Evolutionary conservation across 2,329 filamentous ascomycete species (phyloP), one percentile per base, ranked within the genome.

Genomic region (Diaporthe sp.): DNA sequence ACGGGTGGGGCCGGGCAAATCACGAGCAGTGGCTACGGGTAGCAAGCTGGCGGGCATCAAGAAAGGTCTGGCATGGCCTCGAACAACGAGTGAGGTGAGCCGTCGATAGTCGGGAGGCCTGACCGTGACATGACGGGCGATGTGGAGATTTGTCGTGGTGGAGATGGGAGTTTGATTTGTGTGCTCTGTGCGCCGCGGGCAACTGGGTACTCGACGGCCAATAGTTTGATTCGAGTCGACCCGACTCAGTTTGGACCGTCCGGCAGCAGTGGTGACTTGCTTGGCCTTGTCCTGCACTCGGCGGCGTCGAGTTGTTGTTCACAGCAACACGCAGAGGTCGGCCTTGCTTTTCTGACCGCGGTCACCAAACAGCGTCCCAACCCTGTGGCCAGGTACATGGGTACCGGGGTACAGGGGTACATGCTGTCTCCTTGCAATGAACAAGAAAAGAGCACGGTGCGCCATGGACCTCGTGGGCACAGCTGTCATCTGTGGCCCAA

Each of bases 101-200:
- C 42, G 70, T 71, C 70, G 59, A 63, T 63, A 17, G 56, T 71
- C n/a, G 56, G 42, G 35, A 55, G 56, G 44, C n/a, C 22, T 71
- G 56, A 50, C 56, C n/a, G 59, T 61, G 69, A 47, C 56, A 53
- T 53, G 56, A 42, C 50, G 56, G 69, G 55, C 56, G 58, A n/a
- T 25, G 30, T 30, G 19, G 56, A 53, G 56, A 42, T 42, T 63
- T 44, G 42, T 53, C 10, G 44, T 4, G 22, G 56, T 71, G 69
- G 63, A 37, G 63, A 51, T 51, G 32, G 44, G 22, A 51, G 63
- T 51, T 51, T 66, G 63, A 66, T 66, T 66, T 51, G 44, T 37
- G 9, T 50, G 63, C 30, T 51, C 61, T 17, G 61, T 50, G 61
- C 61, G 47, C 44, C 44, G 32, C 47, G 63, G 30, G 47, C 44